Evolutionary conservation across 371 early-diverging fungal genomes (phyloP).

Genomic region (Mucor mucedo): DNA sequence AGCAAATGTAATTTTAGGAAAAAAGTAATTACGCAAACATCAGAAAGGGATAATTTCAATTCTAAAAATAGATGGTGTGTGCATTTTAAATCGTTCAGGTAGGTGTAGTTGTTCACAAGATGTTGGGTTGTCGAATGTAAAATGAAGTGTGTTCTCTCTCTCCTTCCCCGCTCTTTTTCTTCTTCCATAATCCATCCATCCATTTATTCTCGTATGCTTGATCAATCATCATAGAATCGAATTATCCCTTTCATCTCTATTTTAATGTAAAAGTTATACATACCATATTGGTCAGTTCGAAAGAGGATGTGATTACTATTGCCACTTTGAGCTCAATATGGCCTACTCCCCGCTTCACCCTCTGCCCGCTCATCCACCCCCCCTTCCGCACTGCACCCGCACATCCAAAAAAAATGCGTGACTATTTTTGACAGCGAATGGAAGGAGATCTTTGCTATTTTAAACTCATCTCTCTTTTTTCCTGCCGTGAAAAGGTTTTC

Average conservation of each 20-base stretch:
- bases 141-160: neutral
- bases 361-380: neutral
- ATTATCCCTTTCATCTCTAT: neutral
- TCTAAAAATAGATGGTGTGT: no score
- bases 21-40: neutral
- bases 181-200: constrained; percentile 13
- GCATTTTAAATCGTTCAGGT: no score
- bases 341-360: neutral
- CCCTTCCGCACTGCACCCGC: neutral
- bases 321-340: constrained; percentile 7
- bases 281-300: constrained; percentile 39
- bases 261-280: constrained; percentile 8
- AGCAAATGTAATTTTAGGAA: neutral
- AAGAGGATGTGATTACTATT: constrained; percentile 29
- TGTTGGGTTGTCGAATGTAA: neutral
- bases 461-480: no score
- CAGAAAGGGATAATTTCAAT: neutral
- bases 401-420: neutral
- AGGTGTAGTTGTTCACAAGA: no score
- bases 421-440: neutral
- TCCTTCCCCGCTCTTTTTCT: neutral
- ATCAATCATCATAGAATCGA: neutral
- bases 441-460: no score
- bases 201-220: constrained; percentile 13
- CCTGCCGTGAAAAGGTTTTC: no score